Evolutionary conservation across 495 filamentous ascomycete species (phyloP).

Genomic region (Neurospora sp.): DNA sequence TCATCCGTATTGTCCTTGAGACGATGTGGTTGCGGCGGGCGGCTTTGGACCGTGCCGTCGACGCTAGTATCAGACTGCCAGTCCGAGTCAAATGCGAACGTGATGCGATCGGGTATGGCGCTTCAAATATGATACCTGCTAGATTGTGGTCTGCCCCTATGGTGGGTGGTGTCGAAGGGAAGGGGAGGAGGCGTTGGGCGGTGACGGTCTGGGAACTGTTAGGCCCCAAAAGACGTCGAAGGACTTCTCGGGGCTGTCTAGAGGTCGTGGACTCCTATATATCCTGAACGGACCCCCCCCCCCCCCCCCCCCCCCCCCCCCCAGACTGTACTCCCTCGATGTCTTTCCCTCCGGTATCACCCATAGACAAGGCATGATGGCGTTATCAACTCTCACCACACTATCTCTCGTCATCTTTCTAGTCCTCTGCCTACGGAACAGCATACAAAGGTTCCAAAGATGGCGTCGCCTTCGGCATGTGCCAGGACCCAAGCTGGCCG

Average conservation of each 20-base stretch:
- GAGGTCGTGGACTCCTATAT: neutral
- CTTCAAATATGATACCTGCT: neutral
- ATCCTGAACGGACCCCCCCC: neutral
- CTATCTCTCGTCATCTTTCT: neutral
- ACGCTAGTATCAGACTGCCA: neutral
- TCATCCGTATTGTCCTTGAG: neutral
- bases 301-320: too few relatives aligned
- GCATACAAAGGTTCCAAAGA: neutral
- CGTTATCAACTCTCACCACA: neutral
- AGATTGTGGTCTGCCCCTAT: neutral
- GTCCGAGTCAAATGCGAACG: too few relatives aligned
- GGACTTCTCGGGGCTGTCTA: too few relatives aligned
- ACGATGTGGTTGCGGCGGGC: neutral
- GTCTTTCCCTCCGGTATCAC: neutral
- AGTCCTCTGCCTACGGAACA: neutral
- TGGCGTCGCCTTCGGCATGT: conserved; percentile 24
- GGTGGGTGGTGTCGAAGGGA: neutral
- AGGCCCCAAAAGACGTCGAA: too few relatives aligned
- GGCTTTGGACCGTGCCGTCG: neutral
- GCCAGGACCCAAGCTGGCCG: conserved; percentile 11
- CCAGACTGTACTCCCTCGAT: neutral
- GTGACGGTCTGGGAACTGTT: neutral
- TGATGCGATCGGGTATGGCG: neutral
- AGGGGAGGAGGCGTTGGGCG: neutral
- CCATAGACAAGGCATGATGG: neutral